Evolutionary conservation across 352 stramenopile genomes (phyloP).

Genomic region (Pythium aristosporum): DNA sequence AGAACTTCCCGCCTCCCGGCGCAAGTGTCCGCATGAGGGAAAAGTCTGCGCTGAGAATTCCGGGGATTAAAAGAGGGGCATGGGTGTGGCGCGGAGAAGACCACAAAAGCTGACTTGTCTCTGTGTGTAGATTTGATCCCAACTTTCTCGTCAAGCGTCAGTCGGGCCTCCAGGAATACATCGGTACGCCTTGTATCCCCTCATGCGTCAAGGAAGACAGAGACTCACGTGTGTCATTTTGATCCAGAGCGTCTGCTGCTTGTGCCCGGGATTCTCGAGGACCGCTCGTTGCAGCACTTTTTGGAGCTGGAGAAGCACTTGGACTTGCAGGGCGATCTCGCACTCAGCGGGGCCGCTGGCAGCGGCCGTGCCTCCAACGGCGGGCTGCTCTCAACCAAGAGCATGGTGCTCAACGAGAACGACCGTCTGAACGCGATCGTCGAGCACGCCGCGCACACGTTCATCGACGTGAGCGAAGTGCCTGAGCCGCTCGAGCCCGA

Average conservation of each 20-base stretch:
- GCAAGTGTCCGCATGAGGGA: constrained; percentile 13
- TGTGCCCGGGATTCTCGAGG: constrained; percentile 72
- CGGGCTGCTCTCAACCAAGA: constrained; percentile 49
- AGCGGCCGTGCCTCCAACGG: constrained; percentile 41
- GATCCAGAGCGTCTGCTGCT: constrained; percentile 48
- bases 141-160: constrained; percentile 82
- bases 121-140: constrained; percentile 61
- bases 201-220: too few relatives aligned
- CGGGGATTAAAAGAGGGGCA: too few relatives aligned
- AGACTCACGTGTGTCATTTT: background rate
- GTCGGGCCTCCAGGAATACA: constrained; percentile 68
- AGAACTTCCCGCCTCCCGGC: background rate
- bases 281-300: constrained; percentile 76
- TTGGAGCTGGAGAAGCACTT: constrained; percentile 80
- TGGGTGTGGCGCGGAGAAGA: too few relatives aligned
- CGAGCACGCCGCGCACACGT: constrained; percentile 68
- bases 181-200: constrained; percentile 35
- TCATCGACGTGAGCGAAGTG: constrained; percentile 84
- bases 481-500: constrained; percentile 76
- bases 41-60: constrained; percentile 19
- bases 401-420: constrained; percentile 61
- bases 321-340: constrained; percentile 53
- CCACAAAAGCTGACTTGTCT: background rate
- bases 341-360: constrained; percentile 29
- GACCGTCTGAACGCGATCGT: constrained; percentile 78